A percentile compares a stretch with the other conserved stretches of the same genome.
Conservation (phyloP, 148 eudicot genomes). For the Polygonum aviculare region DNA sequence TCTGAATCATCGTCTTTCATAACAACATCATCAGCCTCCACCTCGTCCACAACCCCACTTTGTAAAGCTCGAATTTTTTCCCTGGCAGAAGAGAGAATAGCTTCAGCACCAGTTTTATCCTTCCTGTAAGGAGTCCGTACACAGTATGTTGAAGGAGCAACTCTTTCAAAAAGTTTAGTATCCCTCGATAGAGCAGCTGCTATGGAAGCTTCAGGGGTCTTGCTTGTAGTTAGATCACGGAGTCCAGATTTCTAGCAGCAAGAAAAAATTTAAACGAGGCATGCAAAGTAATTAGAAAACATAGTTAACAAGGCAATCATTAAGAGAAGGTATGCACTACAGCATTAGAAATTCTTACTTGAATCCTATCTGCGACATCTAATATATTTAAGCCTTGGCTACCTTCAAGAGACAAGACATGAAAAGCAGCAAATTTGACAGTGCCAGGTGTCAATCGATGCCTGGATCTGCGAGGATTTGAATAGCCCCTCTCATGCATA, state of each 20-base stretch:
- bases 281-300: background rate
- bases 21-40: conserved; percentile 58
- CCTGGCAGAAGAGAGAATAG: conserved; percentile 56
- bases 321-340: conserved; percentile 4
- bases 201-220: conserved; percentile 95
- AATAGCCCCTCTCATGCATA: conserved; percentile 76
- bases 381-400: conserved; percentile 67
- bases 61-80: conserved; percentile 58
- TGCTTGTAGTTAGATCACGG: conserved; percentile 87
- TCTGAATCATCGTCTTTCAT: conserved; percentile 84
- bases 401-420: conserved; percentile 86
- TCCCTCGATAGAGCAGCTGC: conserved; percentile 96
- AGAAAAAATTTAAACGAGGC: background rate
- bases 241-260: conserved; percentile 73
- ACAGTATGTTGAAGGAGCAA: conserved; percentile 93
- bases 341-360: conserved; percentile 35
- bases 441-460: conserved; percentile 98
- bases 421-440: conserved; percentile 91
- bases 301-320: conserved; percentile 9
- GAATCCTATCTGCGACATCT: conserved; percentile 89
- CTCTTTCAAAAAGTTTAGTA: conserved; percentile 85
- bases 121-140: conserved; percentile 72
- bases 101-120: conserved; percentile 66
- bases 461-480: conserved; percentile 78
- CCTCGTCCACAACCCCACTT: conserved; percentile 55